Base-by-base conservation (phyloP, 202 grass and related monocot species). In the Digitaria exilis region DNA sequence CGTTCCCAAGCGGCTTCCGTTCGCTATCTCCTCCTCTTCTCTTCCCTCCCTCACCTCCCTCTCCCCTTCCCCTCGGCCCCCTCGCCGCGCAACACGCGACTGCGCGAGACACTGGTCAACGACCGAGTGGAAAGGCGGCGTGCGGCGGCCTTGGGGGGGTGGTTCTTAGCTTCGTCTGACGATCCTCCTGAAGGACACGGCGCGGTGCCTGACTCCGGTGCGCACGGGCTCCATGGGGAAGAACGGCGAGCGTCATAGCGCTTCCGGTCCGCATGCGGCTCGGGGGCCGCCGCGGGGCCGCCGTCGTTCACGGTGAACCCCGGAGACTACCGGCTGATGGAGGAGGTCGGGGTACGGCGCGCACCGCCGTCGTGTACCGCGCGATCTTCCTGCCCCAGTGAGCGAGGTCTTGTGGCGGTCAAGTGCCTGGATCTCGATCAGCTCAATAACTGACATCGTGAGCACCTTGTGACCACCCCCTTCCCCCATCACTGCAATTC, bases 361-460 rank as follows among this genome's bases (percentile, higher is more conserved):
- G 60, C 94, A 94, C n/a, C 81, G 96, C 96, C 69, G 89, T 90
- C 42, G 96, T 99, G 21, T 96, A 89, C 91, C 92, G 86, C 80
- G 96, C 93, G 84, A 71, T 91, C 89, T 89, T 94, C 87, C 10
- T 94, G 59, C n/a, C 96, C 93, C 7, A 73, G 75, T n/a, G 71
- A 92, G 84, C 74, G 86, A 87, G 69, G 69, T n/a, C n/a, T 92
- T 12, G 89, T 99, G 51, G 96, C 96, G 15, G 91, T 99, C 87
- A 99, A 99, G 91, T 89, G 93, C 89, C 84, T 99, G 81, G 96
- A 99, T 99, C 96, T 99, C 85, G 96, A 99, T 85, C 96, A 94
- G 85, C 92, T 94, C 83, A 99, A 92, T 76, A 99, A 94, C 71
- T n/a, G 96, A 91, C 87, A 89, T 99, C 85, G 96, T 99, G 69